Conservation (phyloP, 2,329 filamentous ascomycete species). For the Zelopaecilomyces penicillatus region DNA sequence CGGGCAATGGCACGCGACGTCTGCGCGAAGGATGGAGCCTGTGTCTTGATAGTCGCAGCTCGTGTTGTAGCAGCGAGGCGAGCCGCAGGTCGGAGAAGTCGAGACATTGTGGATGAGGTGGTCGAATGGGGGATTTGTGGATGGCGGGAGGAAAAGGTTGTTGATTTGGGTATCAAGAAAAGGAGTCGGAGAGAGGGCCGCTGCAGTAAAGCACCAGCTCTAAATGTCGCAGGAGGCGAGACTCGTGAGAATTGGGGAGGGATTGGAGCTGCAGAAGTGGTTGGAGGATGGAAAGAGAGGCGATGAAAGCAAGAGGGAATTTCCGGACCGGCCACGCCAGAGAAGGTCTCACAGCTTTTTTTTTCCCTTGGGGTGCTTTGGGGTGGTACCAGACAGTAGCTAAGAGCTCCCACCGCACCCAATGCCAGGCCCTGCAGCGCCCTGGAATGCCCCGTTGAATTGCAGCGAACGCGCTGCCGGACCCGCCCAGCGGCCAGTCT, state of each 20-base stretch:
- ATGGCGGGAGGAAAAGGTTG: conserved; percentile 15
- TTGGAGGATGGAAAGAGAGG: neutral
- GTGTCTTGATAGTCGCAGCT: conserved; percentile 24
- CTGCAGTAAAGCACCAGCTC: conserved; percentile 11
- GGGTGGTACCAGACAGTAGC: conserved; percentile 5
- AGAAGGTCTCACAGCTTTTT: conserved; percentile 6
- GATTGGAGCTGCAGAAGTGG: conserved; percentile 7
- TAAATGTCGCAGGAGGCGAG: neutral
- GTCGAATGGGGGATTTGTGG: conserved; percentile 3
- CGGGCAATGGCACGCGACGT: conserved; percentile 28
- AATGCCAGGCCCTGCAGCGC: conserved; percentile 8
- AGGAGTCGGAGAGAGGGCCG: conserved; percentile 1
- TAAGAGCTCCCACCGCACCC: conserved; percentile 6
- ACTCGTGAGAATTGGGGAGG: neutral
- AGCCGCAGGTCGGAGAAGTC: conserved; percentile 42
- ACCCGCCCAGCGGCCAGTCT: conserved; percentile 3
- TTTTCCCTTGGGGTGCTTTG: conserved; percentile 9
- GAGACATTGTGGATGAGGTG: conserved; percentile 34
- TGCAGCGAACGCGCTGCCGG: conserved; percentile 1
- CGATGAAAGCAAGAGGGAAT: conserved; percentile 7
- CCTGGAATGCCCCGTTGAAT: conserved; percentile 10
- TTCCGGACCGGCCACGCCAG: conserved; percentile 6
- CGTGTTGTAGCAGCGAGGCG: conserved; percentile 38
- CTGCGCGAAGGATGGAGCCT: conserved; percentile 29
- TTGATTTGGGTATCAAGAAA: neutral